Evolutionary conservation across 225 moss, liverwort and hornwort genomes (phyloP).

Genomic region (Polytrichum formosum): DNA sequence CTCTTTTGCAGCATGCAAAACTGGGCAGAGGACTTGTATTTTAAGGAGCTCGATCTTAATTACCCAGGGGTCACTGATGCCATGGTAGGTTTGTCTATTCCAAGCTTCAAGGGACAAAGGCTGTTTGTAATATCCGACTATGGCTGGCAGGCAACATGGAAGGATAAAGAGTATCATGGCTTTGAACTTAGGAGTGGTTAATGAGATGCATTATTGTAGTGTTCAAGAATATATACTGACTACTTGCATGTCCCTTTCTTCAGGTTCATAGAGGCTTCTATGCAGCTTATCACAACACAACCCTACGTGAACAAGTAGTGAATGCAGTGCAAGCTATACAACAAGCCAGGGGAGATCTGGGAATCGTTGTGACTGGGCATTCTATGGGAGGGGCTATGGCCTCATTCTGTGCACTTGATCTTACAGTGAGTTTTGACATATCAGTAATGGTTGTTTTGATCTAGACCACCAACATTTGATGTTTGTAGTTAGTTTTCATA

Average conservation of each 20-base stretch:
- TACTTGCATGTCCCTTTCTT: neutral
- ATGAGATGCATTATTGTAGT: too few species aligned
- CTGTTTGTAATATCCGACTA: too few species aligned
- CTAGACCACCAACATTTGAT: neutral
- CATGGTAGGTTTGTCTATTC: constrained; percentile 35
- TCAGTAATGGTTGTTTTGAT: too few species aligned
- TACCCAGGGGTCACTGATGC: constrained; percentile 83
- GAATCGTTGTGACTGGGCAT: constrained; percentile 72
- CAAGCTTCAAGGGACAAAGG: too few species aligned
- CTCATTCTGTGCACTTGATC: constrained; percentile 87
- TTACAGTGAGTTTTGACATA: constrained; percentile 44
- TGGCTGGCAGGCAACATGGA: too few species aligned
- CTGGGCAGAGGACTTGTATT: constrained; percentile 89
- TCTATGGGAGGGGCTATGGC: constrained; percentile 99
- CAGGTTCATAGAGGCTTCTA: constrained; percentile 93
- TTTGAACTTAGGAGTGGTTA: too few species aligned
- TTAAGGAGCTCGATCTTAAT: constrained; percentile 86
- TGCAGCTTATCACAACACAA: constrained; percentile 85
- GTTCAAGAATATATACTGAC: too few species aligned
- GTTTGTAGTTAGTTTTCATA: too few species aligned
- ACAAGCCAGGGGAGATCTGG: constrained; percentile 44
- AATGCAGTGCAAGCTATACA: constrained; percentile 37
- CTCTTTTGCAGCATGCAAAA: constrained; percentile 64
- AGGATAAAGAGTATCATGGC: too few species aligned
- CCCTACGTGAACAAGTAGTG: constrained; percentile 56